Conservation (phyloP, 106 monocot genomes). For the Dioscorea zingiberensis region DNA sequence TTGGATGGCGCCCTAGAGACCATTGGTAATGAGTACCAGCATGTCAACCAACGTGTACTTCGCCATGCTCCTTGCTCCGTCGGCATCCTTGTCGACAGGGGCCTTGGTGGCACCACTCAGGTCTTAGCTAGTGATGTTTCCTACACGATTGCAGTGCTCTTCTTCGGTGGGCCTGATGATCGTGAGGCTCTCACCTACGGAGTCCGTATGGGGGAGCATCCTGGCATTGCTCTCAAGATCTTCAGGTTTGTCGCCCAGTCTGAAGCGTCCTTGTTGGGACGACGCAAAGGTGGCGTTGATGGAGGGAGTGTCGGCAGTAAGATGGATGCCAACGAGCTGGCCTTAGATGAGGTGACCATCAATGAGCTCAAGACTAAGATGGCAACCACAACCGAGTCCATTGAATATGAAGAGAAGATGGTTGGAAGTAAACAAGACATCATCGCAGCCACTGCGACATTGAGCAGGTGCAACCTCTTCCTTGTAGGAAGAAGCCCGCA, state of each 20-base stretch:
- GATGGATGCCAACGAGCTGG: slow-evolving; percentile 11
- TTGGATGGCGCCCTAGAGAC: slow-evolving; percentile 20
- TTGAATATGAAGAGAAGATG: slow-evolving; percentile 14
- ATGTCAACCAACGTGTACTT: slow-evolving; percentile 23
- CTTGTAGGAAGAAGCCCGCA: slow-evolving; percentile 14
- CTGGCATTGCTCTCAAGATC: slow-evolving; percentile 5
- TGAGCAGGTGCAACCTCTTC: slow-evolving; percentile 17
- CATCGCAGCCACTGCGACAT: slow-evolving; percentile 10
- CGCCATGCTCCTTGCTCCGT: slow-evolving; percentile 26
- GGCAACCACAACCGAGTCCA: neutral
- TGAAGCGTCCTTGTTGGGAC: neutral
- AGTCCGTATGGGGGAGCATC: slow-evolving; percentile 16
- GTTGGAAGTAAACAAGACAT: slow-evolving; percentile 14
- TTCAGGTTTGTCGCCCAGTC: neutral
- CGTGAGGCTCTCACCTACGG: slow-evolving; percentile 20
- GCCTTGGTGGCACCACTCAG: slow-evolving; percentile 14
- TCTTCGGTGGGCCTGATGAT: slow-evolving; percentile 30
- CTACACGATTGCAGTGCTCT: slow-evolving; percentile 12
- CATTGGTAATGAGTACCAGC: slow-evolving; percentile 6
- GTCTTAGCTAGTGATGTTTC: slow-evolving; percentile 12
- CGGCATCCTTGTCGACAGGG: slow-evolving; percentile 26
- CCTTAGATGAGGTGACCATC: slow-evolving; percentile 7
- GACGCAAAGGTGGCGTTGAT: too few species aligned
- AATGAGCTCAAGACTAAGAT: neutral
- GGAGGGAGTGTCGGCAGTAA: slow-evolving; percentile 1